Evolutionary conservation across 148 eudicot species (phyloP), one percentile per base, ranked within the genome.

Genomic region (Fagopyrum tataricum): DNA sequence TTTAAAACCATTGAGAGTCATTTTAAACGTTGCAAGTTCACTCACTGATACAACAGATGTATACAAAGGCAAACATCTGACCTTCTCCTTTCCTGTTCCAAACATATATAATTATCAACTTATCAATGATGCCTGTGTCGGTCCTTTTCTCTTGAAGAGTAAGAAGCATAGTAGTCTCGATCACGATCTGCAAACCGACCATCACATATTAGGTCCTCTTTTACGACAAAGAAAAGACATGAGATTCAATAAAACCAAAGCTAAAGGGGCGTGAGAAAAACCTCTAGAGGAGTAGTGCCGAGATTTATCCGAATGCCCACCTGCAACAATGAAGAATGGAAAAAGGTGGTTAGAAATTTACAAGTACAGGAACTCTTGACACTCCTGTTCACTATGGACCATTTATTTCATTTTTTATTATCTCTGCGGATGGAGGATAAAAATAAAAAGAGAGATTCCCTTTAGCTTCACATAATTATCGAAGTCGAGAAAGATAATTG

Each of bases 241-340:
- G 39, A 64, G 69, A 62, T 24, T 37, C 5, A 62, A 62, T 62
- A 6, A 26, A 18, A 37, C 13, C 4, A 10, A 58, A 11, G 10
- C 10, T 46, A 58, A 58, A 61, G 12, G 67, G n/a, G 69, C 5
- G 39, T 5, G 69, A 64, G 39, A 70, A 24, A 74, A 82, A 94
- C 96, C 98, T 86, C 97, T 84, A 74, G 97, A 89, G 7, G 92
- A 88, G 71, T 87, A 91, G 78, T 85, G 97, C 74, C 87, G 84
- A 39, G 84, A 44, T 80, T 86, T 93, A 67, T 88, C 98, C 1
- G 79, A 52, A 73, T 83, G 87, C 44, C 82, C 85, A 42, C 94
- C 95, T 91, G 83, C 75, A 83, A 76, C 61, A 42, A 77, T 31
- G 43, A 76, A 72, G 73, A 41, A 51, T 5, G 26, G 24, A 15